Evolutionary conservation across 768 basidiomycete species (phyloP).

Genomic region (Filobasidium floriforme): DNA sequence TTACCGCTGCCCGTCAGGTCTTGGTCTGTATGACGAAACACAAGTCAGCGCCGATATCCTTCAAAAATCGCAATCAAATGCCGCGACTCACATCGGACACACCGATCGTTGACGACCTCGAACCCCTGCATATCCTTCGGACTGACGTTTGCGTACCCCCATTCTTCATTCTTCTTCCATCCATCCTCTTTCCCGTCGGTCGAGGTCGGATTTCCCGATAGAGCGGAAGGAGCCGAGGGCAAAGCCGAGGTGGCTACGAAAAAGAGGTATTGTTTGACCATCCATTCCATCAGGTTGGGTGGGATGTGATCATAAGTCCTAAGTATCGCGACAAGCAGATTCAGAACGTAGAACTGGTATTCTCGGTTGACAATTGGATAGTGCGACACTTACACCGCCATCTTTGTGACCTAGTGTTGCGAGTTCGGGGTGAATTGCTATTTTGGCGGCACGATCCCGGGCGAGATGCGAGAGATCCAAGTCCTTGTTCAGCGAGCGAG

Average conservation of each 20-base stretch:
- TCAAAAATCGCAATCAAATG: background rate
- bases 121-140: conserved; percentile 22
- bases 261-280: conserved; percentile 16
- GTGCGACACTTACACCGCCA: conserved; percentile 14
- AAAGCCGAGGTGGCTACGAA: conserved; percentile 19
- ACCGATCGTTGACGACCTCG: conserved; percentile 15
- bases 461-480: no score
- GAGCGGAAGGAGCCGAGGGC: background rate
- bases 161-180: conserved; percentile 11
- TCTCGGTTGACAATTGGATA: no score
- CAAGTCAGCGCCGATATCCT: background rate
- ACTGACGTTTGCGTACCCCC: conserved; percentile 13
- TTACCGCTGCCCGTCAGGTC: conserved; percentile 23
- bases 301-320: conserved; percentile 20
- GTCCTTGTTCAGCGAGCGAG: no score
- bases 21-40: conserved; percentile 9
- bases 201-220: background rate
- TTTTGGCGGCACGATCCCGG: no score
- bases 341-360: background rate
- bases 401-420: no score
- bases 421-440: no score
- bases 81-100: conserved; percentile 17
- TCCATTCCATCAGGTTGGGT: conserved; percentile 18
- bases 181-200: conserved; percentile 8
- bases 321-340: background rate